A percentile compares a stretch with the other conserved stretches of the same genome.
Conservation (phyloP, 1,284 basidiomycete species). For the Trametes polyzona region DNA sequence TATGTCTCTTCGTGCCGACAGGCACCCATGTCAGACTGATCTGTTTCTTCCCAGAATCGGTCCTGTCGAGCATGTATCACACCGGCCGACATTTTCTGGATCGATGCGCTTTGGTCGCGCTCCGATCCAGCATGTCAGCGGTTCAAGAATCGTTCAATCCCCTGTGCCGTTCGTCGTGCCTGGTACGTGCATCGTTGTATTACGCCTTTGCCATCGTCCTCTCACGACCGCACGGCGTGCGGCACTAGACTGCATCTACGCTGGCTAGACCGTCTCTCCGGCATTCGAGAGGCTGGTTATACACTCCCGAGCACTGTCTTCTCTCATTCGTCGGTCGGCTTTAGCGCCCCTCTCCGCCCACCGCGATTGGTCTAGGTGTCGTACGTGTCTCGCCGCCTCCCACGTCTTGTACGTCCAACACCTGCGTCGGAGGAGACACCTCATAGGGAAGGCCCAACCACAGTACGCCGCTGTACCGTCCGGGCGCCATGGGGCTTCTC, state of each 20-base stretch:
- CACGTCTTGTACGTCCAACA: too few species aligned
- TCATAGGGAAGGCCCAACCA: too few species aligned
- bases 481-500: too few species aligned
- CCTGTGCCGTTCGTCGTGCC: neutral
- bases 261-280: neutral
- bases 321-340: neutral
- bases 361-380: neutral
- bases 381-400: too few species aligned
- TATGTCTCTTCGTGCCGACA: neutral
- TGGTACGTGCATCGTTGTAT: neutral
- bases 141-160: neutral
- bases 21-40: neutral
- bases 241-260: neutral
- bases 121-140: neutral
- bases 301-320: neutral
- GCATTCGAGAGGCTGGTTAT: neutral
- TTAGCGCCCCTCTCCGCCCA: neutral
- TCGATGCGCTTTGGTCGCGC: too few species aligned
- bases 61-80: neutral
- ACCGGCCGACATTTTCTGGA: too few species aligned
- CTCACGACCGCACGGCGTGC: neutral
- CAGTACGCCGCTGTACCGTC: too few species aligned
- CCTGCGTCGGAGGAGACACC: too few species aligned
- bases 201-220: neutral
- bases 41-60: neutral